Evolutionary conservation across 352 stramenopile genomes (phyloP).

Genomic region (Pelagophyceae sp.): DNA sequence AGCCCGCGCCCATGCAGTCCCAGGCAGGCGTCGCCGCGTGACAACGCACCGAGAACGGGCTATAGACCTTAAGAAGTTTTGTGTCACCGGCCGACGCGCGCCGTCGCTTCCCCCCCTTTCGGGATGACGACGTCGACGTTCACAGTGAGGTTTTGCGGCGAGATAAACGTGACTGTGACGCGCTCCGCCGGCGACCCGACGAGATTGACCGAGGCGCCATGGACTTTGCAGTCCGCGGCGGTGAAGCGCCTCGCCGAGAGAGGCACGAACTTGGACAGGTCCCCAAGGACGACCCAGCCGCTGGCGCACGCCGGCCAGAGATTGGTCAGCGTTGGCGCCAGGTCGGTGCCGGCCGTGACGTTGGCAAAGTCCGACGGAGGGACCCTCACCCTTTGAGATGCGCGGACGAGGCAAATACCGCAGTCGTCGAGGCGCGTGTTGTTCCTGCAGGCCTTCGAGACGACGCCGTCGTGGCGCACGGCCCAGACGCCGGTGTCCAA

Average conservation of each 20-base stretch:
- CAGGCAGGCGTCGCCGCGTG: not conserved
- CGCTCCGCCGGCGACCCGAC: not conserved
- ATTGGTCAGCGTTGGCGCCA: constrained; percentile 23
- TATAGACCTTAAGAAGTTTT: not conserved
- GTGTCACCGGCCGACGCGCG: not conserved
- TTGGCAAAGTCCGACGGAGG: constrained; percentile 23
- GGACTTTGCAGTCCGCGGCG: not conserved
- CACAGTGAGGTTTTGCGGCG: not conserved
- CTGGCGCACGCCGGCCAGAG: constrained; percentile 22
- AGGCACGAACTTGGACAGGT: constrained; percentile 34
- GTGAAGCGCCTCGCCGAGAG: constrained; percentile 29
- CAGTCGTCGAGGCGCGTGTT: not conserved
- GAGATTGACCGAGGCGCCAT: not conserved
- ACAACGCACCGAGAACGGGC: not conserved
- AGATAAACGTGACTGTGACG: not conserved
- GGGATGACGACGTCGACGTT: not conserved
- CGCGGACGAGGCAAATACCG: not conserved
- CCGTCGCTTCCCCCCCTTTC: not conserved
- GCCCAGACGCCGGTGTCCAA: not conserved
- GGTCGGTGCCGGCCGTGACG: constrained; percentile 22
- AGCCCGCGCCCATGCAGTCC: not conserved
- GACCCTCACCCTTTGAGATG: too few relatives aligned
- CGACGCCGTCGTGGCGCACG: not conserved
- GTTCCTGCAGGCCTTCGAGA: constrained; percentile 16
- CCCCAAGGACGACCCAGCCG: constrained; percentile 29